Evolutionary conservation across 2,329 filamentous ascomycete genomes (phyloP).

Genomic region (Calycina herbarum): DNA sequence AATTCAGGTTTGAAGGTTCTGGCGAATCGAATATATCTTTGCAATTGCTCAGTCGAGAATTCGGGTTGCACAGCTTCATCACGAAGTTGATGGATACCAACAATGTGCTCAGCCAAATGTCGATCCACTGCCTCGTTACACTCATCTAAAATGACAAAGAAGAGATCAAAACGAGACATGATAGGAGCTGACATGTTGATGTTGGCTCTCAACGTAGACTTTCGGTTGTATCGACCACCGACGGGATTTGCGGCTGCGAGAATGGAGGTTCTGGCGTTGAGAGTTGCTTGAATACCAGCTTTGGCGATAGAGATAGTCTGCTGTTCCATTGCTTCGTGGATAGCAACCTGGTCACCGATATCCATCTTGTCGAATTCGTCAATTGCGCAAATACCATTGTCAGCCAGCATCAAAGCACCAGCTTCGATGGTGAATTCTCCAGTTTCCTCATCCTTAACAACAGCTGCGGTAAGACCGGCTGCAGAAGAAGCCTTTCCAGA

Average conservation of each 20-base stretch:
- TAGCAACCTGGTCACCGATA: conserved; percentile 92
- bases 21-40: conserved; percentile 96
- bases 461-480: conserved; percentile 93
- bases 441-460: conserved; percentile 97
- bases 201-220: conserved; percentile 87
- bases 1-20: conserved; percentile 93
- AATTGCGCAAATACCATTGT: conserved; percentile 97
- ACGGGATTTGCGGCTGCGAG: conserved; percentile 96
- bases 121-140: conserved; percentile 91
- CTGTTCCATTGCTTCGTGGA: conserved; percentile 99
- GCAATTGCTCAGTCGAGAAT: conserved; percentile 93
- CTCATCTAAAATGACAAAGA: conserved; percentile 96
- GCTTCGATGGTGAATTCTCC: conserved; percentile 99
- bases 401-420: conserved; percentile 93
- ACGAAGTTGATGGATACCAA: conserved; percentile 86
- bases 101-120: conserved; percentile 91
- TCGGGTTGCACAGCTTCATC: conserved; percentile 91
- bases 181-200: conserved; percentile 99
- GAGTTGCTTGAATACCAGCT: conserved; percentile 94
- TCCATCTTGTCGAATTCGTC: conserved; percentile 99
- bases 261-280: conserved; percentile 94
- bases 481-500: conserved; percentile 97
- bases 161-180: conserved; percentile 98
- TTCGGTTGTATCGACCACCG: conserved; percentile 94
- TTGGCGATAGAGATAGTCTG: conserved; percentile 99